These are phyloP conservation scores for Citrus glauca DNA, from an alignment of 345 rosid genomes.

Conservation along the genomic window DNA sequence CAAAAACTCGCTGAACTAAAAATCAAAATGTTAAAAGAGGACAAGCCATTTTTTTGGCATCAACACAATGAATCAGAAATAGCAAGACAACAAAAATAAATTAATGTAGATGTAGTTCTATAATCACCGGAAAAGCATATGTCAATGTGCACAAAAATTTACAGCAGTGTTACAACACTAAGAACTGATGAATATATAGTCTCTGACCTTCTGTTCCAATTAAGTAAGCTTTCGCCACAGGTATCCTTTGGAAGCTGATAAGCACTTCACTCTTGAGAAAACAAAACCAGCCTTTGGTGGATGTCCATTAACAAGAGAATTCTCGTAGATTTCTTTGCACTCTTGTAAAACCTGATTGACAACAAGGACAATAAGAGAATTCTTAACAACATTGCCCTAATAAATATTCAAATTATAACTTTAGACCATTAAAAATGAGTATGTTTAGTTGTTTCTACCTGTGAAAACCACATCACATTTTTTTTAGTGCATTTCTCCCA, in stretches of 20 bases:
- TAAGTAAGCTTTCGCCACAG: slow-evolving; percentile 74
- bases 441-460: background rate
- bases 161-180: background rate
- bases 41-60: too few species aligned
- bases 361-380: background rate
- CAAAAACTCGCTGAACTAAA: too few species aligned
- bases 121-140: background rate
- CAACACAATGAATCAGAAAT: too few species aligned
- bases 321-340: slow-evolving; percentile 93
- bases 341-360: slow-evolving; percentile 82
- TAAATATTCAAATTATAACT: background rate
- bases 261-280: slow-evolving; percentile 80
- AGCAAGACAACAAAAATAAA: too few species aligned
- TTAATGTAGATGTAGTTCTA: background rate
- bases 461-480: background rate
- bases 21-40: too few species aligned
- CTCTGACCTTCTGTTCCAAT: background rate
- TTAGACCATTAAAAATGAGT: background rate
- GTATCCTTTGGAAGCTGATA: slow-evolving; percentile 61
- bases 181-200: background rate
- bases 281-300: slow-evolving; percentile 86
- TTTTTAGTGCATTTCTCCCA: background rate
- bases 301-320: slow-evolving; percentile 75
- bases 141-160: background rate
- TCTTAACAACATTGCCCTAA: background rate